Conservation (phyloP, 208 protist genomes). For the Leishmania major region DNA sequence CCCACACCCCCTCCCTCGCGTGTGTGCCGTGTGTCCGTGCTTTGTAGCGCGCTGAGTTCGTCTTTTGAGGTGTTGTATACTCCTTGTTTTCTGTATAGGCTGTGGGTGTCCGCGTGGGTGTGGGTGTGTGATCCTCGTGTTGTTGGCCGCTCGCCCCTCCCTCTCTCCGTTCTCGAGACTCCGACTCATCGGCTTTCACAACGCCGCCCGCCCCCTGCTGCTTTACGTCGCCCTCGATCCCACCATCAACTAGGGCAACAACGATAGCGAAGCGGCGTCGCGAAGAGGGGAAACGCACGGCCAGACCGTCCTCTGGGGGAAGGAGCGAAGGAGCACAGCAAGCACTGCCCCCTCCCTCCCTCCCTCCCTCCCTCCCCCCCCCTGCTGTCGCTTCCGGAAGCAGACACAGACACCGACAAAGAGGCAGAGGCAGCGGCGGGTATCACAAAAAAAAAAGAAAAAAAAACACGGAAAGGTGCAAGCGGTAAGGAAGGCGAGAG, state of each 20-base stretch:
- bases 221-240: background rate
- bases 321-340: background rate
- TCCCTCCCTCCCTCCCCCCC: background rate
- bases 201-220: background rate
- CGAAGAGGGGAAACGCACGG: background rate
- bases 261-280: background rate
- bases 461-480: background rate
- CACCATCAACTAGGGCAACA: background rate
- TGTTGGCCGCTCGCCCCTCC: too few relatives aligned
- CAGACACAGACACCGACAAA: background rate
- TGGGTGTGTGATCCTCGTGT: background rate
- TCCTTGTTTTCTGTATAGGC: background rate
- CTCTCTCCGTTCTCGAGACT: background rate
- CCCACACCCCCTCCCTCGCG: background rate
- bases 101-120: background rate
- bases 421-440: background rate
- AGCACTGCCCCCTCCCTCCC: background rate
- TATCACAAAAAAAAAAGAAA: background rate
- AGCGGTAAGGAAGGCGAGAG: background rate
- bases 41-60: background rate
- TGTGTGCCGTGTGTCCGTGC: background rate
- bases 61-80: background rate
- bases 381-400: background rate
- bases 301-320: background rate
- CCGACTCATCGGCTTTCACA: background rate